A percentile compares a stretch with the other conserved stretches of the same genome.
These are phyloP conservation scores for Dendrobium catenatum DNA, from an alignment of 106 monocot species.

Conservation along the genomic window DNA sequence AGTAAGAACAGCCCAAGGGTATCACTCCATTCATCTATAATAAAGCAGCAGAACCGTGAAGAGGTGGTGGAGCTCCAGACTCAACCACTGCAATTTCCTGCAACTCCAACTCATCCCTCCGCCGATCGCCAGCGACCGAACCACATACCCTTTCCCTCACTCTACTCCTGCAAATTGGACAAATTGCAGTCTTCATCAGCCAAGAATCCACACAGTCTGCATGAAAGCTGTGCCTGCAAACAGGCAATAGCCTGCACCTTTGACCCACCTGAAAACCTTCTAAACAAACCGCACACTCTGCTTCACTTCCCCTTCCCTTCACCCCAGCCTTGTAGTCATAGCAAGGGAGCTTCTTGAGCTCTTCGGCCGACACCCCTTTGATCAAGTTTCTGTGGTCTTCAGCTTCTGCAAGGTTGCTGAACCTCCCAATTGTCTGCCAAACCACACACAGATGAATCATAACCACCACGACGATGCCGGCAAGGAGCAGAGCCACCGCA, in stretches of 20 bases:
- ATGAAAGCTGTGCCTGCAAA: constrained; percentile 55
- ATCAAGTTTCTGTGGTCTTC: not conserved
- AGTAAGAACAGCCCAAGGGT: too few relatives aligned
- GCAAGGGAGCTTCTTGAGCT: constrained; percentile 43
- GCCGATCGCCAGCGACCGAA: not conserved
- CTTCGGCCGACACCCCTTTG: constrained; percentile 35
- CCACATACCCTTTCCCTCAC: not conserved
- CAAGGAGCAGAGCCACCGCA: constrained; percentile 22
- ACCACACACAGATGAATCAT: constrained; percentile 32
- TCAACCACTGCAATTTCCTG: not conserved
- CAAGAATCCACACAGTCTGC: constrained; percentile 49
- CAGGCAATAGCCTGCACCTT: constrained; percentile 38
- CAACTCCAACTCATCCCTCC: not conserved
- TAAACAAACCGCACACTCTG: constrained; percentile 45
- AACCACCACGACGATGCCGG: constrained; percentile 25
- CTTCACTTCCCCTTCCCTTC: not conserved
- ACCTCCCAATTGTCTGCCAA: constrained; percentile 18
- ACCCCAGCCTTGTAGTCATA: constrained; percentile 9
- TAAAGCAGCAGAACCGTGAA: not conserved
- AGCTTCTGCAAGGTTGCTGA: not conserved
- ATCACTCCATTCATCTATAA: not conserved
- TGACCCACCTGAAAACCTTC: constrained; percentile 45
- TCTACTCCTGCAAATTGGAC: constrained; percentile 42
- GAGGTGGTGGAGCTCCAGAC: not conserved
- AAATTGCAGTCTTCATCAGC: constrained; percentile 32